Conservation (phyloP, 1,139 yeast genomes). For the Spencermartinsiella ligniputridi region DNA sequence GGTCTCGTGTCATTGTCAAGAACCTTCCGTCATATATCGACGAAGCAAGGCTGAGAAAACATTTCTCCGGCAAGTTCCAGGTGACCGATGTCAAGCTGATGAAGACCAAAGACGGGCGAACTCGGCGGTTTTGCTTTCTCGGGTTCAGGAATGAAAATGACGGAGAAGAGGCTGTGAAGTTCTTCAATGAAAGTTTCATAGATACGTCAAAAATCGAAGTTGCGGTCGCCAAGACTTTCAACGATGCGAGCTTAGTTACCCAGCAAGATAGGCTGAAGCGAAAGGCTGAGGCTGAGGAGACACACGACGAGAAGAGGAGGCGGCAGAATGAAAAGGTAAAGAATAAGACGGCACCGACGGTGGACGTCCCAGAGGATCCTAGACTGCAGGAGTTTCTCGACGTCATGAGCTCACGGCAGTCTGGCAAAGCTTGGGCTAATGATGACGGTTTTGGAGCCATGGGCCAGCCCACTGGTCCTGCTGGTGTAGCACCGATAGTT, state of each 20-base stretch:
- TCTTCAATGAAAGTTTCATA: constrained; percentile 72
- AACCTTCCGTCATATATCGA: constrained; percentile 79
- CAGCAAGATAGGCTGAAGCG: constrained; percentile 46
- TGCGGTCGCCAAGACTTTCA: constrained; percentile 78
- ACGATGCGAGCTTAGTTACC: constrained; percentile 47
- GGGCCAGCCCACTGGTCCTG: constrained; percentile 2
- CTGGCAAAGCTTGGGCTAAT: constrained; percentile 69
- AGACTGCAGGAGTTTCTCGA: constrained; percentile 75
- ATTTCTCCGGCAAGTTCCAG: constrained; percentile 53
- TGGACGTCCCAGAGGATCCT: constrained; percentile 42
- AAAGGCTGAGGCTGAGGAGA: constrained; percentile 32
- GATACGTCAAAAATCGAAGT: constrained; percentile 81
- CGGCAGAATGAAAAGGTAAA: constrained; percentile 43
- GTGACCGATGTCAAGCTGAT: constrained; percentile 87
- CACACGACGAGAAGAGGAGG: constrained; percentile 42
- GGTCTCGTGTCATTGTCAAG: constrained; percentile 94
- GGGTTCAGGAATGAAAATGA: constrained; percentile 72
- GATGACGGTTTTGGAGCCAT: constrained; percentile 50
- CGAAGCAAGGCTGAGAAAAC: constrained; percentile 68
- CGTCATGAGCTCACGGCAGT: constrained; percentile 72
- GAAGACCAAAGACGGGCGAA: constrained; percentile 76
- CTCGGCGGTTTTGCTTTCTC: constrained; percentile 88
- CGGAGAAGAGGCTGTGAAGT: constrained; percentile 74
- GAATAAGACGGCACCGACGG: constrained; percentile 2
- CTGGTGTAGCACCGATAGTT: background rate